These are phyloP conservation scores for Sporisorium scitamineum DNA, from an alignment of 1,284 basidiomycete species.

Conservation along the genomic window DNA sequence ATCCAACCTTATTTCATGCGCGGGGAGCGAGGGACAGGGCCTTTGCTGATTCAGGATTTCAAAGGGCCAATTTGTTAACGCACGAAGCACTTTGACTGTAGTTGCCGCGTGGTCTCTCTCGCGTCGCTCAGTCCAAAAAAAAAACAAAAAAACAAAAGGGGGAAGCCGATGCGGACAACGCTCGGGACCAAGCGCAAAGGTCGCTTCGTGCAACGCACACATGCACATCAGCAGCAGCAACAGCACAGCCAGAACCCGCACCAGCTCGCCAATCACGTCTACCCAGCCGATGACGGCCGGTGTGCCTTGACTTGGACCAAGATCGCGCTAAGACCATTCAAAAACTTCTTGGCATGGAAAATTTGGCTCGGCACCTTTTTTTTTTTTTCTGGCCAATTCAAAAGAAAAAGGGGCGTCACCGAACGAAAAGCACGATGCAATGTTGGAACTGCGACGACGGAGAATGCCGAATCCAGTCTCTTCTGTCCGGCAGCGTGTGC, in stretches of 20 bases:
- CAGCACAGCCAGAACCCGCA: slow-evolving; percentile 1
- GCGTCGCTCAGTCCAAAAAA: neutral
- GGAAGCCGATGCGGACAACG: neutral
- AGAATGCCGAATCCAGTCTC: neutral
- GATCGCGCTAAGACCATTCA: neutral
- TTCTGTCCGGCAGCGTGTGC: neutral
- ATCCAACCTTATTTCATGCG: neutral
- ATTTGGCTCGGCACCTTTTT: neutral
- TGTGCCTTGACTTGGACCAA: neutral
- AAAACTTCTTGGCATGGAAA: slow-evolving; percentile 4
- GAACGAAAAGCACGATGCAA: neutral
- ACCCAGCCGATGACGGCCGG: neutral
- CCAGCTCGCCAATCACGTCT: neutral
- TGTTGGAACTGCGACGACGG: neutral
- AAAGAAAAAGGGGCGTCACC: neutral
- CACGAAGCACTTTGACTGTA: neutral
- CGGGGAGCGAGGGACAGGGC: neutral
- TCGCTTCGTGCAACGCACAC: neutral
- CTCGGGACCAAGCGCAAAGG: neutral
- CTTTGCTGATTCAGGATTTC: neutral
- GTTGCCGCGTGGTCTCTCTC: slow-evolving; percentile 1
- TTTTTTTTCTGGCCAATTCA: too few species aligned
- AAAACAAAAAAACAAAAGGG: neutral
- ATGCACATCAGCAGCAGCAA: neutral
- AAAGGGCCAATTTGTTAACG: slow-evolving; percentile 1